Percentiles rank a stretch among this genome's conserved stretches.
phyloP scores from a whole-genome alignment of 2,329 filamentous ascomycete species.

The Juglanconis oblonga region DNA sequence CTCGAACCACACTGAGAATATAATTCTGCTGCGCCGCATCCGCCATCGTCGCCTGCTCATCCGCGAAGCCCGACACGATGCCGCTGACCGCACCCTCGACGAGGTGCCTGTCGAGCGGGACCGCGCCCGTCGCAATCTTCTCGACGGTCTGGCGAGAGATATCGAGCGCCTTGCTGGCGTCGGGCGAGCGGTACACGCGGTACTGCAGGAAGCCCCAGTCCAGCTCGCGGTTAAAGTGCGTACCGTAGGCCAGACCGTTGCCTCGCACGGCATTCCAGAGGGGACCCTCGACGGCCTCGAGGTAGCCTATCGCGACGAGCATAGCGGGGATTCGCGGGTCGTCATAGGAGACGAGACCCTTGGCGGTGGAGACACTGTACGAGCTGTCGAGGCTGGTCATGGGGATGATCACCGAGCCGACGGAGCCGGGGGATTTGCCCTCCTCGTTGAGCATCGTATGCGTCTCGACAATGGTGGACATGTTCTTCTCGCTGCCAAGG shows the following conservation, averaged over 20 bases:
- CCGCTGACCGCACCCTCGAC: constrained; percentile 88
- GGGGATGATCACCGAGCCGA: constrained; percentile 75
- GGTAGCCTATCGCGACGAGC: constrained; percentile 84
- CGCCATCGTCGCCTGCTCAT: constrained; percentile 83
- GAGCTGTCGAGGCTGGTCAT: constrained; percentile 93
- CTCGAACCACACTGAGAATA: constrained; percentile 73
- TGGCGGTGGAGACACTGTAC: constrained; percentile 73
- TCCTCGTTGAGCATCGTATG: constrained; percentile 70
- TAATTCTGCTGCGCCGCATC: constrained; percentile 82
- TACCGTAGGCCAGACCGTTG: constrained; percentile 88
- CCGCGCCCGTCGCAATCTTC: constrained; percentile 68
- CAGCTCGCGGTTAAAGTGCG: constrained; percentile 72
- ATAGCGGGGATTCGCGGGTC: constrained; percentile 79
- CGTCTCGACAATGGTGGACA: constrained; percentile 70
- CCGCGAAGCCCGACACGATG: constrained; percentile 82
- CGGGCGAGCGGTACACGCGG: constrained; percentile 84
- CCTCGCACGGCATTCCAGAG: constrained; percentile 92
- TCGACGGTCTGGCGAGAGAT: constrained; percentile 73
- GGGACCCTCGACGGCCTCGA: constrained; percentile 90
- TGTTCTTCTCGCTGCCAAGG: constrained; percentile 47
- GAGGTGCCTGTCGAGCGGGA: constrained; percentile 73
- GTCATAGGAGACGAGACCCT: constrained; percentile 70
- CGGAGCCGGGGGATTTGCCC: constrained; percentile 70
- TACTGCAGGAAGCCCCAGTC: constrained; percentile 81
- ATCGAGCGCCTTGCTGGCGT: constrained; percentile 80